A percentile compares a stretch with the other conserved stretches of the same genome.
These are phyloP conservation scores for Comarum palustre DNA, from an alignment of 306 rosid genomes.

Conservation along the genomic window DNA sequence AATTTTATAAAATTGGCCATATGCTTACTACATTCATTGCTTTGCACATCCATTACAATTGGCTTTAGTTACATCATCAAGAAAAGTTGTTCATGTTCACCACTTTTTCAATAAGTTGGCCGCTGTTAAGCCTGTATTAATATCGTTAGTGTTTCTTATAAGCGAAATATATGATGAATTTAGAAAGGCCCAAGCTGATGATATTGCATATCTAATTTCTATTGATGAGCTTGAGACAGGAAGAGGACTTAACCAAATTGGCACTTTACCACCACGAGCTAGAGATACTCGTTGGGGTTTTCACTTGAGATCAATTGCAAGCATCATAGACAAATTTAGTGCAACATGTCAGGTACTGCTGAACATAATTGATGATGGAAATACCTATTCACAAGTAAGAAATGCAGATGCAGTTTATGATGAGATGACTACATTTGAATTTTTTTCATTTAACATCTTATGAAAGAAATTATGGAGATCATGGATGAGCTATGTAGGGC, in stretches of 20 bases:
- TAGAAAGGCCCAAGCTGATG: neutral
- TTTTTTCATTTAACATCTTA: slow-evolving; percentile 1
- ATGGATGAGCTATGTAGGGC: too few relatives aligned
- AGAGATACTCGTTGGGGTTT: slow-evolving; percentile 13
- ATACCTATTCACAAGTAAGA: neutral
- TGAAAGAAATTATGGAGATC: neutral
- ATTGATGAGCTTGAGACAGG: neutral
- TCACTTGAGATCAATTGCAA: neutral
- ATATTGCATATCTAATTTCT: neutral
- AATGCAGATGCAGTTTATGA: neutral
- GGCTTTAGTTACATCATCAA: too few relatives aligned
- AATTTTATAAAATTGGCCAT: too few relatives aligned
- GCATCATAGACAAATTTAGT: neutral
- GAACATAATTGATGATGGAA: neutral
- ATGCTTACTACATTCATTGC: too few relatives aligned
- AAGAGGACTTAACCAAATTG: neutral
- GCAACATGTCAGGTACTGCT: neutral
- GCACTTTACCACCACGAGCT: neutral
- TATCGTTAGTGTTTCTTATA: too few relatives aligned
- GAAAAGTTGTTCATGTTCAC: too few relatives aligned
- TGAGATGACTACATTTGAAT: neutral
- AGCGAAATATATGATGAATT: neutral
- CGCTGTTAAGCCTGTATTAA: too few relatives aligned
- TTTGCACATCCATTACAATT: too few relatives aligned
- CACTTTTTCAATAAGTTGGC: too few relatives aligned